These are phyloP conservation scores for Baorangia bicolor DNA, from an alignment of 768 basidiomycete species.

Conservation along the genomic window DNA sequence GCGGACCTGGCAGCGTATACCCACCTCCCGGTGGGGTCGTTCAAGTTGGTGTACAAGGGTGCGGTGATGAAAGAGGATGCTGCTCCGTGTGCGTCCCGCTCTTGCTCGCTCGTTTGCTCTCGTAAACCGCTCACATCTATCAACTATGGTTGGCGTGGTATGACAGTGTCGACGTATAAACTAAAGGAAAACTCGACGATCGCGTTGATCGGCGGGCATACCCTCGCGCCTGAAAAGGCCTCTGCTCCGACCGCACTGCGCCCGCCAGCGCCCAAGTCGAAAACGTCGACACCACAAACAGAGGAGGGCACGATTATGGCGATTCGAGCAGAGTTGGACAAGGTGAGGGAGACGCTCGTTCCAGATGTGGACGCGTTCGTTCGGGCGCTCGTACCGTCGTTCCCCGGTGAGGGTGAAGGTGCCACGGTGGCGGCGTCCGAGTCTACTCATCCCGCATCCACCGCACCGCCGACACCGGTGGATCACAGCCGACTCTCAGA, in stretches of 20 bases:
- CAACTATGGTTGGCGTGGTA: not conserved
- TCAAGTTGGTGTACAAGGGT: constrained; percentile 89
- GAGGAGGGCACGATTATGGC: constrained; percentile 36
- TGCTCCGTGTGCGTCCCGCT: constrained; percentile 50
- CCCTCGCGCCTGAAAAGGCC: constrained; percentile 16
- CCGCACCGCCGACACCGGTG: constrained; percentile 8
- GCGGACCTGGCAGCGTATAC: constrained; percentile 69
- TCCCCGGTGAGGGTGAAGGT: not conserved
- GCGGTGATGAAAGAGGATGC: constrained; percentile 87
- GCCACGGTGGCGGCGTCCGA: not conserved
- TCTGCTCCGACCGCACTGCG: not conserved
- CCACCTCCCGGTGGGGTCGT: constrained; percentile 61
- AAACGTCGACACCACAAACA: constrained; percentile 30
- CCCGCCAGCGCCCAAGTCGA: not conserved
- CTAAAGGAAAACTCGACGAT: constrained; percentile 69
- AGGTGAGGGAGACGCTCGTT: constrained; percentile 51
- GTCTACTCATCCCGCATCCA: not conserved
- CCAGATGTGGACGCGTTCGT: constrained; percentile 62
- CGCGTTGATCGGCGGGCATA: constrained; percentile 59
- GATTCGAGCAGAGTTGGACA: constrained; percentile 42
- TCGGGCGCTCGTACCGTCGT: constrained; percentile 22
- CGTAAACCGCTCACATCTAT: not conserved
- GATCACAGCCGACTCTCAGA: constrained; percentile 70
- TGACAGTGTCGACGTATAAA: constrained; percentile 71
- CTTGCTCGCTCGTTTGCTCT: constrained; percentile 19